Evolutionary conservation across 1,284 basidiomycete species (phyloP), one percentile per base, ranked within the genome.

Genomic region (Leccinum subspadiceum): DNA sequence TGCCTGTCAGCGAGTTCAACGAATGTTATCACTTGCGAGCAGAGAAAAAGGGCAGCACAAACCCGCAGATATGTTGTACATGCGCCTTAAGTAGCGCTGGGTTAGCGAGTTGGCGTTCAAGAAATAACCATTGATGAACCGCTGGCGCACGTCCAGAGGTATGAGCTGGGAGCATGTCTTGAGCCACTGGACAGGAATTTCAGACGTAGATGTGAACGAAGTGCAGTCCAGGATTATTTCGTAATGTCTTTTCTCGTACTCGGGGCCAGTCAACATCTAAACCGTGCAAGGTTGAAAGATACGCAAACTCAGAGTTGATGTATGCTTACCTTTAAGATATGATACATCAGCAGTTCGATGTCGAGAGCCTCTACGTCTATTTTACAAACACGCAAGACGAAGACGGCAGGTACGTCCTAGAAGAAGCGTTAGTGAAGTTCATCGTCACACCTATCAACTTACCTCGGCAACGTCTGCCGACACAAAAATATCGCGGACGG

Each of bases 161-260:
- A 92, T 85, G 51, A 94, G 79, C 70, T 94, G 92, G 6, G 89
- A 81, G 51, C 87, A 89, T 60, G 86, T 87, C 70, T 90, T 93
- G 54, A 94, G 72, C 90, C 91, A 94, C 62, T 90, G 85, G 9
- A 91, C 77, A 0, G 93, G 93, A 13, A 94, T 78, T 73, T 94
- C 92, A 0, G 88, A 92, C 4, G 84, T 80, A 5, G 89, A 78
- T 2, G 86, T 83, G 71, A 94, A 94, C 20, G 83, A 85, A 24
- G 93, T 95, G 73, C 90, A 90, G 69, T 95, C 94, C 53, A 94
- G 74, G 65, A 96, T 83, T 31, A 96, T 76, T 60, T 94, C 89
- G 70, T 90, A 93, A 12, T 74, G 64, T 48, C 79, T 80, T 54
- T 79, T 75, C 31, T 75, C 76, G 68, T 85, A 81, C 10, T 70